A percentile compares a stretch with the other conserved stretches of the same genome.
These are phyloP conservation scores for Pseudovirgaria hyperparasitica DNA, from an alignment of 2,329 filamentous ascomycete species.

Conservation along the genomic window DNA sequence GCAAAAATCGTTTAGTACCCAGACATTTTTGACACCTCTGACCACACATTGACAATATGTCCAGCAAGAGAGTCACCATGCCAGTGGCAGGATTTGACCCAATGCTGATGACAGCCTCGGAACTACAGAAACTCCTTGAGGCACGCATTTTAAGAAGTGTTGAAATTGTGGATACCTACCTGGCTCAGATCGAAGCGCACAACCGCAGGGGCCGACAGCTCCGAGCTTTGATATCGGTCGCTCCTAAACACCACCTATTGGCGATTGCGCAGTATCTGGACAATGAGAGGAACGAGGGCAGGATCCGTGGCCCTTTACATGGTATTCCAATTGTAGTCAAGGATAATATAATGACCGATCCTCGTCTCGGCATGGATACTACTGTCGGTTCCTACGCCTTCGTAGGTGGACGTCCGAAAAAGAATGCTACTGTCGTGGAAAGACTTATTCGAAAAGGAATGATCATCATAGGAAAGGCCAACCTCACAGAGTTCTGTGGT, in stretches of 20 bases:
- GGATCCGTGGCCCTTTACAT: constrained; percentile 25
- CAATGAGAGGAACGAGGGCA: constrained; percentile 23
- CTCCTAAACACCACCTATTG: constrained; percentile 23
- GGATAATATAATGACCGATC: constrained; percentile 28
- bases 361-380: constrained; percentile 26
- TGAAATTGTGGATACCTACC: constrained; percentile 21
- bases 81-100: constrained; percentile 19
- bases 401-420: constrained; percentile 21
- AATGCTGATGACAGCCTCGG: constrained; percentile 17
- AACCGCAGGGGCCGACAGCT: constrained; percentile 22
- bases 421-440: constrained; percentile 25
- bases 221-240: constrained; percentile 24
- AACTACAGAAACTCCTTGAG: constrained; percentile 19
- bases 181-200: constrained; percentile 21
- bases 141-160: constrained; percentile 18
- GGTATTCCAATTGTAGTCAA: constrained; percentile 31
- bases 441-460: constrained; percentile 24
- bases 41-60: no score
- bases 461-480: constrained; percentile 30
- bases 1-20: no score
- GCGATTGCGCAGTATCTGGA: constrained; percentile 26
- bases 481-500: constrained; percentile 27
- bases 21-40: no score
- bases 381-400: constrained; percentile 27
- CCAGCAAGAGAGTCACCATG: no score